Conservation (phyloP, 2,329 filamentous ascomycete genomes). For the Aureobasidium sp. region DNA sequence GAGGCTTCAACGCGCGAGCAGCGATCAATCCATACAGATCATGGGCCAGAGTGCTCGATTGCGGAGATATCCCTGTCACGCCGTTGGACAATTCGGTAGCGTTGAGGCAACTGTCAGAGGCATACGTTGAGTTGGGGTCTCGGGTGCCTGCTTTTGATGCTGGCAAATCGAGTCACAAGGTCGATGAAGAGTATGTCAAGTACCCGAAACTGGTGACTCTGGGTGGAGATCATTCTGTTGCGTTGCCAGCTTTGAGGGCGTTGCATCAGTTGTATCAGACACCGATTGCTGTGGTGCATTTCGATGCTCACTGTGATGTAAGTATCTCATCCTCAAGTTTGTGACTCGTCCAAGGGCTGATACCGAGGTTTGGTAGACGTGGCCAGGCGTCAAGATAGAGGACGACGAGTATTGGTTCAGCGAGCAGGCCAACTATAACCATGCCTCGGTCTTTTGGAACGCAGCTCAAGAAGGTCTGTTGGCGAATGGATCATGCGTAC, state of each 20-base stretch:
- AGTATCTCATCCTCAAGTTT: not conserved
- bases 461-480: slow-evolving; percentile 73
- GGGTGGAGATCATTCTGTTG: slow-evolving; percentile 43
- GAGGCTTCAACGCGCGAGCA: slow-evolving; percentile 74
- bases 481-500: slow-evolving; percentile 63
- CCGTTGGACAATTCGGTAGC: slow-evolving; percentile 81
- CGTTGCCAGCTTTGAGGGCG: slow-evolving; percentile 39
- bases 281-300: slow-evolving; percentile 40
- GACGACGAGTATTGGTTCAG: slow-evolving; percentile 72
- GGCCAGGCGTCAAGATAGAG: slow-evolving; percentile 65
- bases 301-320: slow-evolving; percentile 57
- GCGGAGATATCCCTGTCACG: slow-evolving; percentile 79
- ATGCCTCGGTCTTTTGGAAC: slow-evolving; percentile 87
- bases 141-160: not conserved
- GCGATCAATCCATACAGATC: slow-evolving; percentile 72
- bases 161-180: not conserved
- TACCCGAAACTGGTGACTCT: slow-evolving; percentile 24
- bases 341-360: not conserved
- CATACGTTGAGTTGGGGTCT: not conserved
- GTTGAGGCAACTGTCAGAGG: not conserved
- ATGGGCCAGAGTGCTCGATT: slow-evolving; percentile 75
- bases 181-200: slow-evolving; percentile 17
- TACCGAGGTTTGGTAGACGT: not conserved
- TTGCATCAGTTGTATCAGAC: slow-evolving; percentile 34
- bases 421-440: slow-evolving; percentile 67